These are phyloP conservation scores for Claviceps cyperi DNA, from an alignment of 2,329 filamentous ascomycete genomes.

Conservation along the genomic window DNA sequence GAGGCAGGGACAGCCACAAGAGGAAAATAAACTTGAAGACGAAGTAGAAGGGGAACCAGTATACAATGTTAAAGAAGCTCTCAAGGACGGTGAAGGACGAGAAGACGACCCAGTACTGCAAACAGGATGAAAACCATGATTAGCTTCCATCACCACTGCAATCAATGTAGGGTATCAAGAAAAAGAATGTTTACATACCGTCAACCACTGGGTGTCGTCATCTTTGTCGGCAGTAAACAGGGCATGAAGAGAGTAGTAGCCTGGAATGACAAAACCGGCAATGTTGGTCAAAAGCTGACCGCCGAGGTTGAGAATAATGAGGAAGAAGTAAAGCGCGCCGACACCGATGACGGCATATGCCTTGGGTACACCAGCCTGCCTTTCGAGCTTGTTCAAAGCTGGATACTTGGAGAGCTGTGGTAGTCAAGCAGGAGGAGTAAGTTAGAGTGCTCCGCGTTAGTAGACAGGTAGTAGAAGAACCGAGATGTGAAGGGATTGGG, in stretches of 20 bases:
- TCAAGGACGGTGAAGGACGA: constrained; percentile 71
- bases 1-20: constrained; percentile 92
- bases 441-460: constrained; percentile 7
- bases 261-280: constrained; percentile 68
- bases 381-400: constrained; percentile 71
- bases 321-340: constrained; percentile 71
- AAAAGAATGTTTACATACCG: constrained; percentile 32
- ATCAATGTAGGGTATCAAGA: neutral
- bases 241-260: constrained; percentile 70
- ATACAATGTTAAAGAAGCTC: constrained; percentile 70
- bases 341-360: constrained; percentile 69
- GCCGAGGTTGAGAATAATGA: constrained; percentile 85
- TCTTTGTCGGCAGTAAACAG: constrained; percentile 57
- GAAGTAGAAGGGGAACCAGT: constrained; percentile 99
- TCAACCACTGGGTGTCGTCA: constrained; percentile 73
- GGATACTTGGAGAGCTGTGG: constrained; percentile 72
- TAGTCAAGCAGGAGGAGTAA: neutral
- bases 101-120: constrained; percentile 77
- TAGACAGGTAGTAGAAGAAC: constrained; percentile 11
- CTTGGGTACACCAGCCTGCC: constrained; percentile 70
- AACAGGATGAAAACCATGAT: constrained; percentile 9
- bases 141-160: neutral
- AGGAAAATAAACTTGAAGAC: constrained; percentile 98
- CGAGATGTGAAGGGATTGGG: neutral
- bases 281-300: constrained; percentile 80